Evolutionary conservation across 2,329 filamentous ascomycete genomes (phyloP), one percentile per base, ranked within the genome.

Genomic region (Penicillium aurantiogriseum): DNA sequence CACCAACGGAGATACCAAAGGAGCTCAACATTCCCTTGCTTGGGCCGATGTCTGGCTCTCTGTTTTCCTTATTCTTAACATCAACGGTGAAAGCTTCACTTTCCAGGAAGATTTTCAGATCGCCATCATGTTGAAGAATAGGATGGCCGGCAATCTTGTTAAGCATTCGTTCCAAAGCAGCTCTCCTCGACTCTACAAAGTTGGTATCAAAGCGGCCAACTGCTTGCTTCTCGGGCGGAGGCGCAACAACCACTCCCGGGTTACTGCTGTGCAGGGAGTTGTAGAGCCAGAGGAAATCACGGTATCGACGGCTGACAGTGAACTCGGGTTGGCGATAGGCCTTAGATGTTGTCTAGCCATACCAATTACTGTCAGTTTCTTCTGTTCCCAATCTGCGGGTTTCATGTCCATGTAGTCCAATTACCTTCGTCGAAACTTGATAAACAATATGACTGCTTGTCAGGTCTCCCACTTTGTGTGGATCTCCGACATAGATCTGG

Each of bases 361-460:
- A 17, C 8, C 13, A 39, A 19, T 21, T n/a, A 27, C 9, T 31
- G 49, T 49, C 35, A 39, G 45, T 44, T 50, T 40, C 15, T 27
- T 29, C 17, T 33, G 43, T 40, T 46, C 10, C 33, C 31, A 31
- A 31, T 17, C 27, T 15, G 25, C 23, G 13, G 19, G 15, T 19
- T 29, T 19, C 33, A 4, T 3, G 4, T 46, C 42, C 49, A 36
- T 47, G 31, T 19, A 56, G 43, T 19, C 51, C 66, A 57, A 74
- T 59, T 81, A 94, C 91, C 86, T 89, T 94, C 57, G 94, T 99
- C 69, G 90, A 85, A 63, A 99, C 94, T 68, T 91, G 91, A 77
- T 99, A 99, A 47, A 97, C 94, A 63, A 96, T 99, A 75, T 99
- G 94, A 62, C 92, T 96, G 75, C 90, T 96, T 9, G 94, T 97